Evolutionary conservation across 1,284 basidiomycete genomes (phyloP).

Genomic region (Puccinia polysora): DNA sequence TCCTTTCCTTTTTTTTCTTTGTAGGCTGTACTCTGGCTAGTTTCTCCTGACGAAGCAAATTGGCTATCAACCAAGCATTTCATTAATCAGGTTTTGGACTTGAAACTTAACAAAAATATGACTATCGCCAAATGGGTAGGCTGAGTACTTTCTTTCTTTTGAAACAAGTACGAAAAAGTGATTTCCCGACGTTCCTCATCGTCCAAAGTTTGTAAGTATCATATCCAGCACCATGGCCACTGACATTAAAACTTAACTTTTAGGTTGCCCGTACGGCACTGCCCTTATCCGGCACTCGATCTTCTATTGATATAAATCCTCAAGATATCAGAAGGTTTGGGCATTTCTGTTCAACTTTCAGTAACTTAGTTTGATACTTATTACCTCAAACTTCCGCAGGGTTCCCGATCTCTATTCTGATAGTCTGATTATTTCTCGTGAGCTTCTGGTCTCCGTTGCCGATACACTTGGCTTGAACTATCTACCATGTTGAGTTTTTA

Average conservation of each 20-base stretch:
- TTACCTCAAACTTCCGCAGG: background rate
- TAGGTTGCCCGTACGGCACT: conserved; percentile 11
- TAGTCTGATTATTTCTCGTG: conserved; percentile 10
- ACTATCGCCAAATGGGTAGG: conserved; percentile 33
- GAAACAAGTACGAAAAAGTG: no score
- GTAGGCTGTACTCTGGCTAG: background rate
- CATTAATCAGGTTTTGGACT: conserved; percentile 21
- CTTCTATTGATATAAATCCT: conserved; percentile 13
- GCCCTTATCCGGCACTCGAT: conserved; percentile 7
- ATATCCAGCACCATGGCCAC: background rate
- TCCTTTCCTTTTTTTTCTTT: background rate
- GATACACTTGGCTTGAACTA: conserved; percentile 26
- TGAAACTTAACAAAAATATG: conserved; percentile 21
- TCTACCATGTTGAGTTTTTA: conserved; percentile 13
- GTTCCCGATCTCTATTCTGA: conserved; percentile 29
- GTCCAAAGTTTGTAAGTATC: background rate
- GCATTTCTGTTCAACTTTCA: background rate
- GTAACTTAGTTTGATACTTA: background rate
- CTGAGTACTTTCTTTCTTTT: background rate
- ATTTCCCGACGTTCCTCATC: background rate
- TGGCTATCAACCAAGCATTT: conserved; percentile 12
- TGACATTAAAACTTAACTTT: background rate
- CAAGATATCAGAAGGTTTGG: conserved; percentile 26
- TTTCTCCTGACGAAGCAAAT: background rate
- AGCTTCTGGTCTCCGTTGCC: background rate